These are phyloP conservation scores for Pezicula neosporulosa DNA, from an alignment of 2,329 filamentous ascomycete genomes.

Conservation along the genomic window DNA sequence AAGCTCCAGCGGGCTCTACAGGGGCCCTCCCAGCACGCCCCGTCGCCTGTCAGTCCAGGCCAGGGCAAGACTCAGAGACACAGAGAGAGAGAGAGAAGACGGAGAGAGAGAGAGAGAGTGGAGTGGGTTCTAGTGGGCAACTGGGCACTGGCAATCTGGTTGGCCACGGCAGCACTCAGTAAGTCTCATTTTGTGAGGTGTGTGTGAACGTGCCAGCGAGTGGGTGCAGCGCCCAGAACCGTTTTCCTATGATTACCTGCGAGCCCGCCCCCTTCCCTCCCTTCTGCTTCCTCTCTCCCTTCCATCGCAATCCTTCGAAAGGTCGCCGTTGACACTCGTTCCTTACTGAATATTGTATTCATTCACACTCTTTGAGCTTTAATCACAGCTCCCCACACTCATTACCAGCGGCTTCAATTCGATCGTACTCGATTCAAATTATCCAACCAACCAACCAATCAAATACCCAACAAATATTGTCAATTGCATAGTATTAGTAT, in stretches of 20 bases:
- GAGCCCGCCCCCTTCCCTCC: conserved; percentile 1
- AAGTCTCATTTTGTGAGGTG: too few species aligned
- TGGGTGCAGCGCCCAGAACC: not conserved
- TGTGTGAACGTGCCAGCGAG: too few species aligned
- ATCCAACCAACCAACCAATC: not conserved
- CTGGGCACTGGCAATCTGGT: too few species aligned
- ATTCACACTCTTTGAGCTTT: conserved; percentile 20
- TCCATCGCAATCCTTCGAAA: conserved; percentile 14
- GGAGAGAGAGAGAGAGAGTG: too few species aligned
- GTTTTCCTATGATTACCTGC: not conserved
- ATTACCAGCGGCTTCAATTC: conserved; percentile 19
- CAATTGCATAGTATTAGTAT: not conserved
- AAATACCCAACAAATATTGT: conserved; percentile 1
- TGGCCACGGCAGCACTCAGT: too few species aligned
- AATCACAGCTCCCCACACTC: conserved; percentile 25
- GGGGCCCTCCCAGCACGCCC: too few species aligned
- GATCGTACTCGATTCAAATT: conserved; percentile 8
- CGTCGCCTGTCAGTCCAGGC: too few species aligned
- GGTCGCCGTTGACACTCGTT: conserved; percentile 20
- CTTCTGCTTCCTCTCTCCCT: conserved; percentile 6
- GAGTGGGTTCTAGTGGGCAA: too few species aligned
- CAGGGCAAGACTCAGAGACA: too few species aligned
- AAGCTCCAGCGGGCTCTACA: too few species aligned
- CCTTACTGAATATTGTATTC: conserved; percentile 13
- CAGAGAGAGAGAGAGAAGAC: too few species aligned